Evolutionary conservation across 495 filamentous ascomycete genomes (phyloP).

Genomic region (Neurospora terricola): DNA sequence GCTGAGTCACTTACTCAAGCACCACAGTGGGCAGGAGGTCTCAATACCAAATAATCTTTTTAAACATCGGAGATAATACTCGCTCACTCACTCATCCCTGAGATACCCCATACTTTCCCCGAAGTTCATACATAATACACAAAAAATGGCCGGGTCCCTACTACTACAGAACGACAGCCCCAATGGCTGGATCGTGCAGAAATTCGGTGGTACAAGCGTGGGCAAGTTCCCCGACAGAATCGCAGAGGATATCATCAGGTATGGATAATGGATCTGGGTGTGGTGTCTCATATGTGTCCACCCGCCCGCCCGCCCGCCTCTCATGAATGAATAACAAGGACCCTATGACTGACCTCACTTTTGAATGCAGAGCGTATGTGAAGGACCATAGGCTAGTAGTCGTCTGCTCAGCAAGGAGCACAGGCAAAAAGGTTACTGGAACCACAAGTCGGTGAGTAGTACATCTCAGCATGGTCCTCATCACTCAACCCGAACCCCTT

Average conservation of each 20-base stretch:
- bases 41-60: not conserved
- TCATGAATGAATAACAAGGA: not conserved
- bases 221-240: constrained; percentile 34
- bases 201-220: constrained; percentile 72
- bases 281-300: not conserved
- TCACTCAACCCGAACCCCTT: constrained; percentile 6
- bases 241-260: constrained; percentile 28
- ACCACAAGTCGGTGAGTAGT: constrained; percentile 84
- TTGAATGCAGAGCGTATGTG: constrained; percentile 49
- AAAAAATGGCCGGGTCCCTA: constrained; percentile 12
- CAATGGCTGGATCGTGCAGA: constrained; percentile 67
- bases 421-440: constrained; percentile 78
- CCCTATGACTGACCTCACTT: not conserved
- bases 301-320: not conserved
- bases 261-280: constrained; percentile 2
- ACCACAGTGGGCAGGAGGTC: not conserved
- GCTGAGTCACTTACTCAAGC: not conserved
- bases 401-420: constrained; percentile 88
- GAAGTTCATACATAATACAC: not conserved
- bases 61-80: not conserved
- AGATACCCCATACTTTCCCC: not conserved
- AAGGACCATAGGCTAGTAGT: constrained; percentile 63
- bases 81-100: not conserved
- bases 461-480: constrained; percentile 1
- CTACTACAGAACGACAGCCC: constrained; percentile 25